A percentile compares a stretch with the other conserved stretches of the same genome.
Evolutionary conservation across 305 asterid genomes (phyloP).

Genomic region (Salvia sclarea): DNA sequence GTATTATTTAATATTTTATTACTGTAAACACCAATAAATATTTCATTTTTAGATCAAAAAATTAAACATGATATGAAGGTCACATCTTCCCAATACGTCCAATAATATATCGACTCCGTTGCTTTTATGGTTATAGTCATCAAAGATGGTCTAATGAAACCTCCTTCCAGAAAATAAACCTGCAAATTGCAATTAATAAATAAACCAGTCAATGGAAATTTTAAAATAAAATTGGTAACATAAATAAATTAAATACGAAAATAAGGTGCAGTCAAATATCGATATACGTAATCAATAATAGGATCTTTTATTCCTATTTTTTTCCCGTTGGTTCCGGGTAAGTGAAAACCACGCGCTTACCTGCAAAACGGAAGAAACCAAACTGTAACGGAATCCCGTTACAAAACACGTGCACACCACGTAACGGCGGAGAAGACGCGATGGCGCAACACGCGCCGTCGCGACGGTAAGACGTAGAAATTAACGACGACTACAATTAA

Average conservation of each 20-base stretch:
- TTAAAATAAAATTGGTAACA: not conserved
- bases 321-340: not conserved
- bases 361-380: not conserved
- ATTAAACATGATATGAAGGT: not conserved
- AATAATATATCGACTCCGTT: not conserved
- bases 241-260: not conserved
- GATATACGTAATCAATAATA: not conserved
- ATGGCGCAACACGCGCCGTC: not conserved
- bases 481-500: not conserved
- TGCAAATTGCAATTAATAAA: not conserved
- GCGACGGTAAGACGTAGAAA: not conserved
- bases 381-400: too few relatives aligned
- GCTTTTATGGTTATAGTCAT: not conserved
- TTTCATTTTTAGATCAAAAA: too few relatives aligned
- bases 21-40: not conserved
- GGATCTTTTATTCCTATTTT: not conserved
- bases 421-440: not conserved
- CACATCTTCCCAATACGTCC: too few relatives aligned
- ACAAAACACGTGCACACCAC: not conserved
- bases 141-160: too few relatives aligned
- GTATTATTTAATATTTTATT: too few relatives aligned
- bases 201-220: not conserved
- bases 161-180: constrained; percentile 1
- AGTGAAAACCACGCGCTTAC: not conserved
- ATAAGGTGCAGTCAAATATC: not conserved